Evolutionary conservation across 192 early-diverging fungal species (phyloP), one percentile per base, ranked within the genome.

Genomic region (Phycomyces nitens): DNA sequence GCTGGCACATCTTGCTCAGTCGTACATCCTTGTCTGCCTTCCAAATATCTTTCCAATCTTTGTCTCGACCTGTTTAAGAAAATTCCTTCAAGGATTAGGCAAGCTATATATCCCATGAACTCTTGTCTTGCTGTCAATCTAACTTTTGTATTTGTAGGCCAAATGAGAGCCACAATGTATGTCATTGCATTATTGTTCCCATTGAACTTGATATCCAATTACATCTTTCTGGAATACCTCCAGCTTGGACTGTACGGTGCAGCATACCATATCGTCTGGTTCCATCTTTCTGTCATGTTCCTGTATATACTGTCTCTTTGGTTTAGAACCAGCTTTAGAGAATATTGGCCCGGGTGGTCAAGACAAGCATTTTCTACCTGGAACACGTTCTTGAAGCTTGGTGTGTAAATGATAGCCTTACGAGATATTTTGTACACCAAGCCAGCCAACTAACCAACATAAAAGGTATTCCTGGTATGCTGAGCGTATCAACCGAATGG

Each of bases 401-500:
- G 84, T 82, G 63, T 18, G 71, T 56, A 79, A 22, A 22, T 18
- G 14, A 53, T 64, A 12, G 24, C 21, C 20, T 21, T 76, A n/a
- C 16, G 39, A 53, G 16, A 64, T 2, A 23, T 26, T 27, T 20
- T 39, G 5, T 12, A 44, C 23, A 26, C 38, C 60, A 27, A n/a
- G n/a, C n/a, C n/a, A n/a, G n/a, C n/a, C n/a, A n/a, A n/a, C n/a
- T 58, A 39, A 73, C n/a, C 29, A 34, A 34, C 29, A 34, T 55
- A 14, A 16, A 39, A 67, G 65, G 65, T 52, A 52, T 70, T 41
- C 69, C 69, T 6, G 69, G 69, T 20, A 70, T 70, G 69, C 47
- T 70, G 4, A 70, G 69, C 51, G 60, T 70, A 20, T 70, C 61
- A 9, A 70, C 69, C 9, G 69, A 70, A 42, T 70, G 69, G 69